Percentiles rank a stretch among this genome's conserved stretches.
phyloP scores from a whole-genome alignment of 1,284 basidiomycete genomes.

The Filobasidium uniguttulatum region DNA sequence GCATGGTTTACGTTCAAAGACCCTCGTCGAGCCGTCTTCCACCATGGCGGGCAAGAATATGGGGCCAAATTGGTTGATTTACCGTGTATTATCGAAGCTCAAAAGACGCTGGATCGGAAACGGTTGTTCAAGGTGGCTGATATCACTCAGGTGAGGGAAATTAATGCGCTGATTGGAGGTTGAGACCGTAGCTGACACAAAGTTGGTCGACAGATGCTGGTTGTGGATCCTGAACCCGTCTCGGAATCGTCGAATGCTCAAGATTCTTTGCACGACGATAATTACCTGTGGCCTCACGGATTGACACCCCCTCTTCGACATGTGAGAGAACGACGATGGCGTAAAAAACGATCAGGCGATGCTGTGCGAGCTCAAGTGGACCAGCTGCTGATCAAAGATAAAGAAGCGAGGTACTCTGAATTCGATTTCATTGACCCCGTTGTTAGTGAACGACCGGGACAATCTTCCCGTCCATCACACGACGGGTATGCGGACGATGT shows the following conservation, averaged over 20 bases:
- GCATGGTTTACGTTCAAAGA: slow-evolving; percentile 99
- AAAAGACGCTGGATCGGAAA: slow-evolving; percentile 92
- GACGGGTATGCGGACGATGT: too few relatives aligned
- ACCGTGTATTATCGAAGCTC: slow-evolving; percentile 85
- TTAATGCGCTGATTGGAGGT: background rate
- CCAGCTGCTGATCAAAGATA: slow-evolving; percentile 72
- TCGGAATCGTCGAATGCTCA: slow-evolving; percentile 47
- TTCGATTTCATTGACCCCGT: too few relatives aligned
- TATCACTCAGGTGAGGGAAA: slow-evolving; percentile 83
- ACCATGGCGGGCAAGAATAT: slow-evolving; percentile 67
- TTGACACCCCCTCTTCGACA: slow-evolving; percentile 86
- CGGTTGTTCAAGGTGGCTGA: slow-evolving; percentile 98
- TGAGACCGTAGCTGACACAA: slow-evolving; percentile 1
- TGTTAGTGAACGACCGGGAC: too few relatives aligned
- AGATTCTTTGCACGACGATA: slow-evolving; percentile 70
- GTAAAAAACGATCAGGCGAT: slow-evolving; percentile 66
- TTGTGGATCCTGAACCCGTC: slow-evolving; percentile 58
- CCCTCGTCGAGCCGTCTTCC: slow-evolving; percentile 79
- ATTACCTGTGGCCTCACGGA: slow-evolving; percentile 95
- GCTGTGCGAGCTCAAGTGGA: slow-evolving; percentile 89
- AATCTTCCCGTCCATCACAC: too few relatives aligned
- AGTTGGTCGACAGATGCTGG: slow-evolving; percentile 63
- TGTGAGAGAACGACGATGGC: slow-evolving; percentile 81
- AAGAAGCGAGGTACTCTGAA: slow-evolving; percentile 43
- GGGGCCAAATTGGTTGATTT: slow-evolving; percentile 91